A percentile compares a stretch with the other conserved stretches of the same genome.
phyloP scores from a whole-genome alignment of 148 eudicot species.

The Tetragonia tetragonoides region DNA sequence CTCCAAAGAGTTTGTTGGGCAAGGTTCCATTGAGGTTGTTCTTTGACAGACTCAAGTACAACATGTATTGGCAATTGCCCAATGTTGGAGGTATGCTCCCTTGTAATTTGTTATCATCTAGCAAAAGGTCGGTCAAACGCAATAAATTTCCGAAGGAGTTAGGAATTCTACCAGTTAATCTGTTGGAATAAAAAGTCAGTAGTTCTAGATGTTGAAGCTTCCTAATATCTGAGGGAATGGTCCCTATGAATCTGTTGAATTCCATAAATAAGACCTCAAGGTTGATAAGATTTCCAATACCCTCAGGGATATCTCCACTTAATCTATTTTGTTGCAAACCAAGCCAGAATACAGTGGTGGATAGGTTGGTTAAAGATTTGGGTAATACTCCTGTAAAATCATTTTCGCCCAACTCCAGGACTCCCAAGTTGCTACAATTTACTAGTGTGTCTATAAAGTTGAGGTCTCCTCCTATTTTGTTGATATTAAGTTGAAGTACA shows the following conservation, averaged over 20 bases:
- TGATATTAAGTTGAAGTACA: background rate
- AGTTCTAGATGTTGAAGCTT: constrained; percentile 18
- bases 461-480: background rate
- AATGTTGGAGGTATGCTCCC: constrained; percentile 31
- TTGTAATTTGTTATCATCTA: constrained; percentile 26
- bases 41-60: constrained; percentile 14
- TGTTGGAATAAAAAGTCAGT: constrained; percentile 18
- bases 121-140: constrained; percentile 14
- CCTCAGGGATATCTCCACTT: constrained; percentile 21
- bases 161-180: constrained; percentile 31
- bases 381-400: too few relatives aligned
- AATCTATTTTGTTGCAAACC: background rate
- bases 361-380: constrained; percentile 15
- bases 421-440: constrained; percentile 23
- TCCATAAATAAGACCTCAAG: background rate
- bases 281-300: constrained; percentile 13
- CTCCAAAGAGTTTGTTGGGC: constrained; percentile 25
- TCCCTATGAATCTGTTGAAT: constrained; percentile 18
- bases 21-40: constrained; percentile 37
- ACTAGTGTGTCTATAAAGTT: background rate
- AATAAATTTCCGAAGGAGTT: constrained; percentile 12
- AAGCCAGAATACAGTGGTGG: background rate
- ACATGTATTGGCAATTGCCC: constrained; percentile 29
- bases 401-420: background rate
- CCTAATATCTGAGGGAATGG: constrained; percentile 9